phyloP scores from a whole-genome alignment of 805 yeast genomes.

The Saturnispora sanitii region DNA sequence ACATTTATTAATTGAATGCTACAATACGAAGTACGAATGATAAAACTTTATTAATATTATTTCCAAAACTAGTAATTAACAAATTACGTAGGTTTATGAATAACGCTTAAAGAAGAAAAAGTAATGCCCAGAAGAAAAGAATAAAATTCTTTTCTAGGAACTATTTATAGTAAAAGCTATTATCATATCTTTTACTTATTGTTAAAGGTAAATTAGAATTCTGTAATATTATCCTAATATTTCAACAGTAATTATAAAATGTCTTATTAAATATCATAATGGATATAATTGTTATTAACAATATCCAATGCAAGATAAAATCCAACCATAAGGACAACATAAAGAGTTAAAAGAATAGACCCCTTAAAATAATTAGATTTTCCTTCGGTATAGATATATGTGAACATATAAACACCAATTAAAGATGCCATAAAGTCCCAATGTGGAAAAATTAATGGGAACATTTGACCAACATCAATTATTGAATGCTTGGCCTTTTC shows the following conservation, averaged over 20 bases:
- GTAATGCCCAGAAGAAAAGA: too few species aligned
- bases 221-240: too few species aligned
- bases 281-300: constrained; percentile 15
- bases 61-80: too few species aligned
- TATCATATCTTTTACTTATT: too few species aligned
- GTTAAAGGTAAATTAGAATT: background rate
- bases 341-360: constrained; percentile 70
- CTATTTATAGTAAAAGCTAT: too few species aligned
- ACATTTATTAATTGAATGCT: too few species aligned
- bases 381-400: constrained; percentile 94
- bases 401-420: constrained; percentile 78
- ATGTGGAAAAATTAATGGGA: constrained; percentile 81
- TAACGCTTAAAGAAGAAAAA: too few species aligned
- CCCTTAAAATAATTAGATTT: constrained; percentile 96
- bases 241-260: too few species aligned
- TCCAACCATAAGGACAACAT: constrained; percentile 67
- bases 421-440: constrained; percentile 90
- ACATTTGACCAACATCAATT: constrained; percentile 31
- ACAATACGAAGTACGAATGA: too few species aligned
- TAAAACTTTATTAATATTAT: too few species aligned
- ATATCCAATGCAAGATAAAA: constrained; percentile 55
- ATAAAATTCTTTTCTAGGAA: too few species aligned
- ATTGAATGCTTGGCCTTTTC: background rate
- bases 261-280: background rate
- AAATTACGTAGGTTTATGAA: too few species aligned